Evolutionary conservation across 164 flowering plant genomes (phyloP), one percentile per base, ranked within the genome.

Genomic region (Platanus orientalis): DNA sequence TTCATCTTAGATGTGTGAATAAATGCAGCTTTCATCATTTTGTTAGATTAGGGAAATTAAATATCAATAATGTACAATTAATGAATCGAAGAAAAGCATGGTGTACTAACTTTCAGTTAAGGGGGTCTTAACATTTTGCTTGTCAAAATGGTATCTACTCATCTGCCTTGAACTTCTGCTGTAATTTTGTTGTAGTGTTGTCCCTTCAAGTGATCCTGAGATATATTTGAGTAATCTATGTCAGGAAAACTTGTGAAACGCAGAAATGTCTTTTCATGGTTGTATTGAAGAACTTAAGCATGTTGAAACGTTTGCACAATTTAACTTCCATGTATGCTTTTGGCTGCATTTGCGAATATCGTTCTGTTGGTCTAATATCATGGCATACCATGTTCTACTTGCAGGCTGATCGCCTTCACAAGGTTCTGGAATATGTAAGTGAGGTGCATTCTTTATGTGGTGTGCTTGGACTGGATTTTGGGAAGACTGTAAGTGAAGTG

Each of bases 371-470:
- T 53, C n/a, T 53, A n/a, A 53, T 24, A 53, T 57, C 21, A 47
- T 16, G 39, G 19, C 14, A 36, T 36, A 16, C 17, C 28, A 17
- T 47, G 14, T 72, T 21, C 29, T 57, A 20, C 61, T 63, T 78
- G 78, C 90, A 92, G 98, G 83, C 98, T 66, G 89, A 86, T 32
- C 90, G 98, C 53, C 81, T 90, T 61, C 75, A 79, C 25, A 87
- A 84, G 75, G 87, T 90, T 66, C 75, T 92, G 72, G 87, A 78
- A 45, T 80, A 61, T 76, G 89, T 90, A 58, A 90, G 85, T 68
- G 98, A 92, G 80, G 90, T 92, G 58, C 98, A 92, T 76, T 68
- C 80, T 47, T 77, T 92, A 51, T 85, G 96, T 69, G 82, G 84
- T 40, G 80, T 88, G 56, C 96, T 88, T 68, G 91, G 88, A 28